phyloP scores from a whole-genome alignment of 2,329 filamentous ascomycete species.

The Thelonectria discophora region DNA sequence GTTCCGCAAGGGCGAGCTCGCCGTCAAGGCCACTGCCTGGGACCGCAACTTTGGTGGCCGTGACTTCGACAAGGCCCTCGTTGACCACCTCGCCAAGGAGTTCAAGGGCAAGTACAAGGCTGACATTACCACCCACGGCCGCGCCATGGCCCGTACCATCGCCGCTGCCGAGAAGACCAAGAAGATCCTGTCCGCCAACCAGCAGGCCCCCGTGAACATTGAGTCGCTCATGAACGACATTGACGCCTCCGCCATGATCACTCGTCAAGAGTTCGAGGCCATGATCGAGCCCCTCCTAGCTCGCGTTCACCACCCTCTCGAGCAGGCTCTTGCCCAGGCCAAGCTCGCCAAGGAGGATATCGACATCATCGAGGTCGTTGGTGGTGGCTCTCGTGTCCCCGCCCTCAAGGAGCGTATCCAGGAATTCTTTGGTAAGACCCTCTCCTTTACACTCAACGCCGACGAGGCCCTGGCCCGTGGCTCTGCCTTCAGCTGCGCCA shows the following conservation, averaged over 20 bases:
- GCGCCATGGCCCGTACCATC: slow-evolving; percentile 86
- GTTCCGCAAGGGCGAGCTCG: slow-evolving; percentile 95
- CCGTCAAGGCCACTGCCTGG: slow-evolving; percentile 90
- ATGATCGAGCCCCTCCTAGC: slow-evolving; percentile 86
- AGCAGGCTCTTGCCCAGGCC: slow-evolving; percentile 93
- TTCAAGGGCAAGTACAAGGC: slow-evolving; percentile 99
- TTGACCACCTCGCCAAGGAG: slow-evolving; percentile 93
- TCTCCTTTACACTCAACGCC: slow-evolving; percentile 97
- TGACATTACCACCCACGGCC: slow-evolving; percentile 89
- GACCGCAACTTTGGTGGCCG: slow-evolving; percentile 97
- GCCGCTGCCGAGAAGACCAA: slow-evolving; percentile 96
- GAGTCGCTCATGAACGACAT: slow-evolving; percentile 99
- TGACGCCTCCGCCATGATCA: slow-evolving; percentile 88
- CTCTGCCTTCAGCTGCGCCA: slow-evolving; percentile 96
- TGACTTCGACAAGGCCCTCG: slow-evolving; percentile 93
- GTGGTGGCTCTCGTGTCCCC: slow-evolving; percentile 93
- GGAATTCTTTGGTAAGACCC: slow-evolving; percentile 88
- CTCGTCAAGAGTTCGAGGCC: slow-evolving; percentile 92
- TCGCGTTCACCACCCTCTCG: slow-evolving; percentile 76
- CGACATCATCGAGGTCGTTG: slow-evolving; percentile 90
- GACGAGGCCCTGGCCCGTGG: slow-evolving; percentile 97
- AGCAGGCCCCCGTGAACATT: slow-evolving; percentile 90
- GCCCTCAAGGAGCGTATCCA: slow-evolving; percentile 90
- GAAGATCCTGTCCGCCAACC: slow-evolving; percentile 97
- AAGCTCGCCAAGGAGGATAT: slow-evolving; percentile 93